Evolutionary conservation across 2,329 filamentous ascomycete genomes (phyloP).

Genomic region (Apiospora marii): DNA sequence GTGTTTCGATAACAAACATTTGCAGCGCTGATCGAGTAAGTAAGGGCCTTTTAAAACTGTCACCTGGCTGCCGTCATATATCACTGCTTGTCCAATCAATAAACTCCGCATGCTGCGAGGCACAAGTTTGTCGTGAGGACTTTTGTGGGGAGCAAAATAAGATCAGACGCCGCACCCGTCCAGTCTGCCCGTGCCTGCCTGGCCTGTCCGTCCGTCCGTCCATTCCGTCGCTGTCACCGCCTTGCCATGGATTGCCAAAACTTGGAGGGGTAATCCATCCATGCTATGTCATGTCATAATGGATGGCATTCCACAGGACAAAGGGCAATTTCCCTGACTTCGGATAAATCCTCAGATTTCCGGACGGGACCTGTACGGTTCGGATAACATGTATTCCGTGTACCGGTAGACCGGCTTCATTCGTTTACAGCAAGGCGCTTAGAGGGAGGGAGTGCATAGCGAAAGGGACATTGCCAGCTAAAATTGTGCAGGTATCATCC

Average conservation of each 20-base stretch:
- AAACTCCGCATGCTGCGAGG: not conserved
- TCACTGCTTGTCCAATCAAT: not conserved
- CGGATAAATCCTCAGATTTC: not conserved
- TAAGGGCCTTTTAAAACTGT: not conserved
- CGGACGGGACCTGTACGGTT: not conserved
- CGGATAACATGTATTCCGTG: not conserved
- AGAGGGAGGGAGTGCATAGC: not conserved
- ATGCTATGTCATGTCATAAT: not conserved
- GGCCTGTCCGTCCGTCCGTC: not conserved
- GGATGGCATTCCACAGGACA: slow-evolving; percentile 13
- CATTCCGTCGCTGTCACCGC: not conserved
- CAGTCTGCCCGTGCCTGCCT: not conserved
- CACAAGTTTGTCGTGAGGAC: not conserved
- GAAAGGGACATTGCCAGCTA: not conserved
- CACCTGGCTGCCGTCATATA: not conserved
- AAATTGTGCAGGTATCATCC: not conserved
- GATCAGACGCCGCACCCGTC: slow-evolving; percentile 15
- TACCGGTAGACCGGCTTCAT: not conserved
- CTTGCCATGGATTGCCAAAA: slow-evolving; percentile 4
- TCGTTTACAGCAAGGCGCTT: not conserved
- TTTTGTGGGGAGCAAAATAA: slow-evolving; percentile 1
- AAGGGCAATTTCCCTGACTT: not conserved
- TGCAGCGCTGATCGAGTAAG: not conserved
- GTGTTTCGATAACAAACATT: slow-evolving; percentile 4
- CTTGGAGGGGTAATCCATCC: slow-evolving; percentile 17